A percentile compares a stretch with the other conserved stretches of the same genome.
Conservation (phyloP, 2,329 filamentous ascomycete species). For the Xylariaceae sp. region DNA sequence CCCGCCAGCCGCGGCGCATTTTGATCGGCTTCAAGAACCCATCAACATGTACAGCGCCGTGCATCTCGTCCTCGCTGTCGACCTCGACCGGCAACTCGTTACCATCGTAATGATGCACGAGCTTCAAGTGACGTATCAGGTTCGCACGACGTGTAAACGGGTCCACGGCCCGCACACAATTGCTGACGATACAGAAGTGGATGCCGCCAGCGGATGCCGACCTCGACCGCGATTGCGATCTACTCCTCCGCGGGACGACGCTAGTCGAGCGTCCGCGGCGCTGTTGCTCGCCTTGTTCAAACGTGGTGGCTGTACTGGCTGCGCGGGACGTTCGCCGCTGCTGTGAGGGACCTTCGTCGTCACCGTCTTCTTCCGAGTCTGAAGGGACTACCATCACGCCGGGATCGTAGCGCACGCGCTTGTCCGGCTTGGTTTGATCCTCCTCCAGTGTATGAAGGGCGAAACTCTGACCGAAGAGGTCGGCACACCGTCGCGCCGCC, state of each 20-base stretch:
- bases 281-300: conserved; percentile 4
- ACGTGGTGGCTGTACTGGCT: background rate
- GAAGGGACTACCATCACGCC: conserved; percentile 32
- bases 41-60: conserved; percentile 71
- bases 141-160: conserved; percentile 48
- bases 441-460: conserved; percentile 61
- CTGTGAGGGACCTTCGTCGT: background rate
- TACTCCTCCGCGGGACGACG: conserved; percentile 16
- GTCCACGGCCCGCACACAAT: conserved; percentile 45
- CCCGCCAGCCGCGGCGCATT: conserved; percentile 56
- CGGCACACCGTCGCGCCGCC: conserved; percentile 75
- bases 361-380: conserved; percentile 26
- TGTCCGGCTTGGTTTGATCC: conserved; percentile 24
- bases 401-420: conserved; percentile 36
- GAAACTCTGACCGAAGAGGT: conserved; percentile 78
- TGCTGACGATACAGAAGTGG: conserved; percentile 46
- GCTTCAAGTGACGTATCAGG: conserved; percentile 52
- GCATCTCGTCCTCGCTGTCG: conserved; percentile 59
- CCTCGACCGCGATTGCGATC: conserved; percentile 29
- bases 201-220: conserved; percentile 27
- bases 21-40: conserved; percentile 68
- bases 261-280: conserved; percentile 6
- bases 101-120: conserved; percentile 39
- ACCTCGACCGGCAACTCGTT: conserved; percentile 42
- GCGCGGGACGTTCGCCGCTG: background rate